phyloP scores from a whole-genome alignment of 2,329 filamentous ascomycete genomes.

The Cephalotrichum gorgonifer region DNA sequence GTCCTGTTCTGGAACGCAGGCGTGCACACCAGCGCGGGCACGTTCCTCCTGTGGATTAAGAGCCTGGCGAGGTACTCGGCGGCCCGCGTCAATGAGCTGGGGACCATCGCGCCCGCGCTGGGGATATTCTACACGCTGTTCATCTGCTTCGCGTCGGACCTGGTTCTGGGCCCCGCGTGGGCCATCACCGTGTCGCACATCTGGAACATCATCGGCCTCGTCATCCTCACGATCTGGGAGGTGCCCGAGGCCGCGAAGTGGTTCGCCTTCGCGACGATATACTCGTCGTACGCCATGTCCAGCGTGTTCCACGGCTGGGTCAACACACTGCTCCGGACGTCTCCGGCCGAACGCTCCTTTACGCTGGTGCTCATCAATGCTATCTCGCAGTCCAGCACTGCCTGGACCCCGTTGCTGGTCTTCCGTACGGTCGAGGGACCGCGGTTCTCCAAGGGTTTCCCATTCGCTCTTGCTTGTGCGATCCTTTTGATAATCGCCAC shows the following conservation, averaged over 20 bases:
- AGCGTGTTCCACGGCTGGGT: slow-evolving; percentile 47
- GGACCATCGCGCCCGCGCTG: slow-evolving; percentile 39
- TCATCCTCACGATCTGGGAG: slow-evolving; percentile 45
- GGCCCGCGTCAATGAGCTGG: slow-evolving; percentile 37
- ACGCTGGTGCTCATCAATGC: slow-evolving; percentile 40
- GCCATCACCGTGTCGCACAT: slow-evolving; percentile 40
- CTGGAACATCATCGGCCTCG: slow-evolving; percentile 41
- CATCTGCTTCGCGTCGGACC: slow-evolving; percentile 43
- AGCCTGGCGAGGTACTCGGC: slow-evolving; percentile 35
- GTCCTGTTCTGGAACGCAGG: slow-evolving; percentile 47
- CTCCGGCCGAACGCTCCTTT: slow-evolving; percentile 35
- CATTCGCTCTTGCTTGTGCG: background rate
- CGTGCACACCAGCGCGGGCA: slow-evolving; percentile 33
- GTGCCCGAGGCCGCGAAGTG: slow-evolving; percentile 43
- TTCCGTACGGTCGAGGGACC: slow-evolving; percentile 36
- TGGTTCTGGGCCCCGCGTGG: slow-evolving; percentile 39
- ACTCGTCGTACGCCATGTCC: slow-evolving; percentile 38
- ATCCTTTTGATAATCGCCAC: slow-evolving; percentile 1
- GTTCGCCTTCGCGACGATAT: slow-evolving; percentile 39
- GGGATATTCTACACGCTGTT: slow-evolving; percentile 46
- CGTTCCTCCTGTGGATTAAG: slow-evolving; percentile 49
- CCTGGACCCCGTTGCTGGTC: slow-evolving; percentile 42
- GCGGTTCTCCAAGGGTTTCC: slow-evolving; percentile 13
- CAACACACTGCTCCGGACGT: slow-evolving; percentile 35
- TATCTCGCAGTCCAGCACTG: slow-evolving; percentile 42